Base-by-base conservation (phyloP, 164 flowering plant genomes). In the Nymphaea thermarum region DNA sequence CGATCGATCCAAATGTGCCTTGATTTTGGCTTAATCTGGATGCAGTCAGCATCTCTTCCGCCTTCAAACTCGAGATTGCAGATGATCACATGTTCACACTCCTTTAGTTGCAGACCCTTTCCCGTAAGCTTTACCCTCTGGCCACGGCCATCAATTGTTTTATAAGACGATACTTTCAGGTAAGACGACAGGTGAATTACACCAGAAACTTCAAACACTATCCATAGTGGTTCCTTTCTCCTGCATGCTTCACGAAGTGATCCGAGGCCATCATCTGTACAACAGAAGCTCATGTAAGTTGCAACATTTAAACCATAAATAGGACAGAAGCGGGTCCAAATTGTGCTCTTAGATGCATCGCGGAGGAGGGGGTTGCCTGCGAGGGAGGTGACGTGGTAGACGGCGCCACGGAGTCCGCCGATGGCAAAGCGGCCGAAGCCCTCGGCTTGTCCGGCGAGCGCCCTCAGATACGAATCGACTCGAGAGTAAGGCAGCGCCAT, bases 1-100 rank as follows among this genome's bases (percentile, higher is more conserved):
- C 98, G 84, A 60, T 91, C 98, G n/a, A 91, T 91, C 98, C 98
- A 91, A 65, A 91, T 89, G 75, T 89, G 91, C 74, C 76, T 85
- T 41, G 96, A 87, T 15, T 87, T 86, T 15, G 96, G 93, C 63
- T 89, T 91, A 63, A 91, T 91, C 68, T 89, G 96, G 71, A 91
- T 89, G 18, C 77, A 93, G 77, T 91, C 98, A 47, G 80, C 87
- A 78, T 91, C 98, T 67, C 84, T 80, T 43, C 98, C 98, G 60
- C 90, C 92, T 75, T 89, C 89, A 77, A 91, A 83, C 83, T 86
- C 86, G 60, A 91, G 76, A 75, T 89, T 89, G 83, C 96, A 91
- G 44, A 91, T 62, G 43, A 91, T 89, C 18, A 91, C 87, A 76
- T 91, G 93, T 55, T 91, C 89, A 67, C 92, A 87, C 69, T 85